Evolutionary conservation across 2,329 filamentous ascomycete genomes (phyloP), one percentile per base, ranked within the genome.

Genomic region (Sclerotiophoma versabilis): DNA sequence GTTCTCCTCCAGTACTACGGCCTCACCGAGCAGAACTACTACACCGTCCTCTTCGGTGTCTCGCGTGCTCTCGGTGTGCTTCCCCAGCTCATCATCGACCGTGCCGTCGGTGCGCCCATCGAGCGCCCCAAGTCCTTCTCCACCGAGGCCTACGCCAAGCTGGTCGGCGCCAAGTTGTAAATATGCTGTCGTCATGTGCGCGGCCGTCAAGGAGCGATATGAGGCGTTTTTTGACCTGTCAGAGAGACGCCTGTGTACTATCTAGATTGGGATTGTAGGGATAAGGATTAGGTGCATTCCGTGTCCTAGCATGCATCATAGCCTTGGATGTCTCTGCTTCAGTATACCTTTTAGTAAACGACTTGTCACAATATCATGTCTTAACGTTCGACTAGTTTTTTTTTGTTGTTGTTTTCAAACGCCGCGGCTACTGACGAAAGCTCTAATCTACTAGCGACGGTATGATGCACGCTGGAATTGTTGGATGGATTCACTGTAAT

Each of bases 1-100:
- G 95, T 99, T 67, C 91, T 99, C 66, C 91, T 99, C 70, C 95
- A 99, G 85, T 95, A 99, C 89, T 99, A 99, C 83, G 95, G 95
- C 75, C 85, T 99, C 78, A 98, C 91, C 63, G 93, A 99, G 86
- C 90, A 95, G 81, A 98, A 88, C 89, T 99, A 96, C 89, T 99
- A 99, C 91, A 99, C 95, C 62, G 95, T 99, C 61, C 90, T 99
- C 76, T 99, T 99, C 80, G 95, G 95, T 87, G 95, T 99, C 37
- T 96, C 93, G 69, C 91, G 95, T 77, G 95, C 95, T 69, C 91
- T 99, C 72, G 95, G 95, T 88, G 95, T 99, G 68, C 90, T 99
- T 74, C 95, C 95, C 72, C 95, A 99, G 87, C 87, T 99, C 78
- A 99, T 99, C 86, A 97, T 99, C 75, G 95, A 99, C 87, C 93